Evolutionary conservation across 139 green algal species (phyloP).

Genomic region (Volvox reticuliferus): DNA sequence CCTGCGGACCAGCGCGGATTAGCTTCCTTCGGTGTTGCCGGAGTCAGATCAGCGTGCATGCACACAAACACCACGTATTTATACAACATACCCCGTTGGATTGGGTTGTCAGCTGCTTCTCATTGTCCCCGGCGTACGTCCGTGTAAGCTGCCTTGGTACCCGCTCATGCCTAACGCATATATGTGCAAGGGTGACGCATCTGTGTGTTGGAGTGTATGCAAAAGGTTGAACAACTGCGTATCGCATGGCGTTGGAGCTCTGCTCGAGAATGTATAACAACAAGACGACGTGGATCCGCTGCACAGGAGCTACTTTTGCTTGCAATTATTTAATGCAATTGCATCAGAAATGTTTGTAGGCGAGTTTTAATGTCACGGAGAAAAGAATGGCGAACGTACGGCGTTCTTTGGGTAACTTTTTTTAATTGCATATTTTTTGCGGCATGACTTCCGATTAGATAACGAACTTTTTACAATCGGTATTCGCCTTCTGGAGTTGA

Average conservation of each 20-base stretch:
- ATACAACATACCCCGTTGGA: slow-evolving; percentile 36
- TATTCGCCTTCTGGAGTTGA: too few relatives aligned
- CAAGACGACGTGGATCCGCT: too few relatives aligned
- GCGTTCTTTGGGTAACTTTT: too few relatives aligned
- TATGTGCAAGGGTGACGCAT: not conserved
- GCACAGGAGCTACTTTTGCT: too few relatives aligned
- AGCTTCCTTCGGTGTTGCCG: not conserved
- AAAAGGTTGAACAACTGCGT: not conserved
- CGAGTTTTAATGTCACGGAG: not conserved
- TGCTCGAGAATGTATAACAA: too few relatives aligned
- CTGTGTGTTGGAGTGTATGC: not conserved
- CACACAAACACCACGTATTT: too few relatives aligned
- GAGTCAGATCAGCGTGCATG: too few relatives aligned
- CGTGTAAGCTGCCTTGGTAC: not conserved
- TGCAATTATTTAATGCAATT: too few relatives aligned
- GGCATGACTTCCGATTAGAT: too few relatives aligned
- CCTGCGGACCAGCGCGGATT: not conserved
- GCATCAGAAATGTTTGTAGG: not conserved
- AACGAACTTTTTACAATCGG: too few relatives aligned
- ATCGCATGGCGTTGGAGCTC: not conserved
- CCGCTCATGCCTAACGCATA: not conserved
- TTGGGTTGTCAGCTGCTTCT: not conserved
- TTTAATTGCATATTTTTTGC: too few relatives aligned
- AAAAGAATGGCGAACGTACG: not conserved
- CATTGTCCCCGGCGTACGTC: slow-evolving; percentile 6